Evolutionary conservation across 306 rosid genomes (phyloP).

Genomic region (Vigna trinervia): DNA sequence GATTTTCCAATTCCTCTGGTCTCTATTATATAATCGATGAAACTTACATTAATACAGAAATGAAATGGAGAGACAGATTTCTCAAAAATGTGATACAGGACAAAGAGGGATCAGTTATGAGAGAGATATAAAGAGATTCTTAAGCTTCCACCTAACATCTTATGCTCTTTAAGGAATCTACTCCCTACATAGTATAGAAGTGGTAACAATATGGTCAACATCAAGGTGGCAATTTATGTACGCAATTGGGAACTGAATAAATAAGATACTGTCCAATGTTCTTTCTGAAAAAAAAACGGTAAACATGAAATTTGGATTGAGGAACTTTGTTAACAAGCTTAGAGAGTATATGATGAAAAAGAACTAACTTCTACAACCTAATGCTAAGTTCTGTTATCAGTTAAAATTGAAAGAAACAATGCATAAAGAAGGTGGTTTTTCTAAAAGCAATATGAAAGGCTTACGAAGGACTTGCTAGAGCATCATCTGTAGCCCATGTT

Average conservation of each 20-base stretch:
- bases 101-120: neutral
- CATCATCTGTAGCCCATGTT: constrained; percentile 95
- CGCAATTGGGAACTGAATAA: neutral
- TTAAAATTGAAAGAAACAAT: constrained; percentile 2
- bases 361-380: constrained; percentile 6
- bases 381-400: neutral
- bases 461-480: constrained; percentile 61
- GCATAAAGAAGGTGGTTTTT: constrained; percentile 9
- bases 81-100: neutral
- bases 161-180: no score
- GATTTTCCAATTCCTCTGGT: neutral
- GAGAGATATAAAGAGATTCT: constrained; percentile 4
- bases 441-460: constrained; percentile 45
- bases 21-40: neutral
- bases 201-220: constrained; percentile 4
- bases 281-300: neutral
- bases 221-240: neutral
- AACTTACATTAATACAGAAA: constrained; percentile 6
- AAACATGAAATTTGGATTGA: constrained; percentile 17
- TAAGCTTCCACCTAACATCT: neutral
- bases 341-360: constrained; percentile 16
- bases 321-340: neutral
- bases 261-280: neutral
- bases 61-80: neutral
- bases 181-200: neutral